Conservation (phyloP, 1,284 basidiomycete genomes). For the Austroboletus novae-zelandiae region DNA sequence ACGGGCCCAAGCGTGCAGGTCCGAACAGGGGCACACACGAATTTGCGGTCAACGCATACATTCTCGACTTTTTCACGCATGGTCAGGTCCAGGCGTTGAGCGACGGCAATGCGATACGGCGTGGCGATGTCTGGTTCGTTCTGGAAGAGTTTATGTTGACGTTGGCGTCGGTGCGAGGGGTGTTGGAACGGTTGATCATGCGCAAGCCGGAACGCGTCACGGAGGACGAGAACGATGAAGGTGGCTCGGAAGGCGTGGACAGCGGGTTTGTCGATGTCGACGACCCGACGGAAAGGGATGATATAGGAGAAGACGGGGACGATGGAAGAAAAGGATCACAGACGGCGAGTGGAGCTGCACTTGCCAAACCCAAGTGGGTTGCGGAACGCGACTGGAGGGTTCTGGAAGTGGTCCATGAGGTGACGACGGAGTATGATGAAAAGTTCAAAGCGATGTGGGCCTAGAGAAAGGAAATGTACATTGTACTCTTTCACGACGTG, state of each 20-base stretch:
- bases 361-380: constrained; percentile 38
- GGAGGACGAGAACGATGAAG: constrained; percentile 14
- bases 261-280: constrained; percentile 37
- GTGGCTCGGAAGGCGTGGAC: constrained; percentile 28
- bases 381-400: constrained; percentile 54
- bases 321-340: background rate
- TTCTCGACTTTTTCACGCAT: constrained; percentile 66
- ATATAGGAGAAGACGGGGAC: constrained; percentile 14
- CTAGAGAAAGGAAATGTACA: constrained; percentile 10
- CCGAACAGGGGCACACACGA: background rate
- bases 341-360: constrained; percentile 15
- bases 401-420: constrained; percentile 47
- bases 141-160: constrained; percentile 56
- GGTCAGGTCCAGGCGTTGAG: constrained; percentile 52
- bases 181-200: constrained; percentile 45
- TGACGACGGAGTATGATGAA: constrained; percentile 50
- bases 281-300: constrained; percentile 25
- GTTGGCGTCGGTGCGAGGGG: constrained; percentile 45
- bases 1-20: background rate
- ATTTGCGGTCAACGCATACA: constrained; percentile 56
- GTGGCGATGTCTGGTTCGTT: constrained; percentile 61
- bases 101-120: constrained; percentile 53
- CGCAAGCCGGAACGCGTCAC: constrained; percentile 28
- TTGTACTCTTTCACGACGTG: background rate
- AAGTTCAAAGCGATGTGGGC: constrained; percentile 55